These are phyloP conservation scores for Gossypium turneri DNA, from an alignment of 345 rosid genomes.

Conservation along the genomic window DNA sequence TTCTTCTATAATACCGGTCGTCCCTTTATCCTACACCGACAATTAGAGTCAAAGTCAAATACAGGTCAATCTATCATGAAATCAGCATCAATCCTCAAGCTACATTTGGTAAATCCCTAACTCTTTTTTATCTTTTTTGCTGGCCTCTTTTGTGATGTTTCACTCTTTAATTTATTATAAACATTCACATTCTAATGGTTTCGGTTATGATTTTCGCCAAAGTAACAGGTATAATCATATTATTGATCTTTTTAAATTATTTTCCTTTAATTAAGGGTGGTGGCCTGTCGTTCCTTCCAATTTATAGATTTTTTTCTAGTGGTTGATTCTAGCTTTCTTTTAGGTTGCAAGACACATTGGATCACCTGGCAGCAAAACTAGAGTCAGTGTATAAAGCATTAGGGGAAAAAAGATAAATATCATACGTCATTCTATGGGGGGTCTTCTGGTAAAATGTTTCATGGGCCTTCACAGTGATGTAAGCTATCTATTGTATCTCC, in stretches of 20 bases:
- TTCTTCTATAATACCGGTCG: no score
- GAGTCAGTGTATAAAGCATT: slow-evolving; percentile 67
- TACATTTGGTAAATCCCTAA: no score
- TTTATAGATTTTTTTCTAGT: neutral
- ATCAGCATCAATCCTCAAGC: no score
- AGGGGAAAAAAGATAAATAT: slow-evolving; percentile 86
- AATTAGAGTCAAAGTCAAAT: no score
- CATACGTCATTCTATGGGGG: slow-evolving; percentile 97
- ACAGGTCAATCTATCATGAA: no score
- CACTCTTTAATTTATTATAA: neutral
- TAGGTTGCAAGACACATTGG: slow-evolving; percentile 73
- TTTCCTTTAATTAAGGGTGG: neutral
- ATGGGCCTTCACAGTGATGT: slow-evolving; percentile 80
- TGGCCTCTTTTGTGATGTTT: neutral
- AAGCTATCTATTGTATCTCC: slow-evolving; percentile 14
- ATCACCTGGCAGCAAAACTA: slow-evolving; percentile 57
- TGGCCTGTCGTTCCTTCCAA: neutral
- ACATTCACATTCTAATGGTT: slow-evolving; percentile 56
- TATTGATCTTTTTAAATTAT: neutral
- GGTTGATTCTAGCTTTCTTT: slow-evolving; percentile 22
- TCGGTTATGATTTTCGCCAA: slow-evolving; percentile 96
- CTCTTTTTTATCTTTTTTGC: no score
- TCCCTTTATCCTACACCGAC: no score
- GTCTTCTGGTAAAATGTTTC: slow-evolving; percentile 89
- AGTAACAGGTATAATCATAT: slow-evolving; percentile 64